Evolutionary conservation across 2,329 filamentous ascomycete species (phyloP).

Genomic region (Penicillium psychrosexuale): DNA sequence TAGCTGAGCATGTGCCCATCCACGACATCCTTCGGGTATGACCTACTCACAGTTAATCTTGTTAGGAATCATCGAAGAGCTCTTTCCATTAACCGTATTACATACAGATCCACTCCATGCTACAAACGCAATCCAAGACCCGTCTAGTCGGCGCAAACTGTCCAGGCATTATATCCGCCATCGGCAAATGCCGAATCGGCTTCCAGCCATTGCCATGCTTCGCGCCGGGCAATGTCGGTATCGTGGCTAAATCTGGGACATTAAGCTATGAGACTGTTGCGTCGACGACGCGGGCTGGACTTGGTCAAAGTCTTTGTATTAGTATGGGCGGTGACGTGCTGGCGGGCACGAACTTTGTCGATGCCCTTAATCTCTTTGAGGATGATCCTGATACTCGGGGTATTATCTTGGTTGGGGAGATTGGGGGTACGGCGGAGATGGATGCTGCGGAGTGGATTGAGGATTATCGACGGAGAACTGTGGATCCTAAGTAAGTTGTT

Average conservation of each 20-base stretch:
- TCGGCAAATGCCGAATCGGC: constrained; percentile 67
- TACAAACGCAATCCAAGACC: constrained; percentile 68
- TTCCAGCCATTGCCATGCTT: constrained; percentile 76
- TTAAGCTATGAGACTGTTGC: constrained; percentile 77
- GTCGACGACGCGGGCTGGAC: constrained; percentile 67
- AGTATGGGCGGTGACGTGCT: constrained; percentile 75
- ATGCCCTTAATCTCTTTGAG: constrained; percentile 65
- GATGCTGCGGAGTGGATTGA: constrained; percentile 72
- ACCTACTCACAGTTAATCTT: background rate
- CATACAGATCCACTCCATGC: constrained; percentile 64
- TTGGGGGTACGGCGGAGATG: constrained; percentile 67
- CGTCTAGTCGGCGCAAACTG: constrained; percentile 77
- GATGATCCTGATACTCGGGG: constrained; percentile 66
- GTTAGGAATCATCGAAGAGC: background rate
- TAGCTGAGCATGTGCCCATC: constrained; percentile 75
- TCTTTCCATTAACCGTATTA: background rate
- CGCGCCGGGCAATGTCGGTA: constrained; percentile 65
- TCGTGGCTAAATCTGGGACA: constrained; percentile 77
- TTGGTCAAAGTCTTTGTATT: constrained; percentile 74
- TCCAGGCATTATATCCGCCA: constrained; percentile 73
- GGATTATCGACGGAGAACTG: constrained; percentile 57
- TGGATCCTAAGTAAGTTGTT: constrained; percentile 60
- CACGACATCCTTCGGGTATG: constrained; percentile 71
- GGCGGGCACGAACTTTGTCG: constrained; percentile 70
- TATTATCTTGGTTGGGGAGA: constrained; percentile 69